Base-by-base conservation (phyloP, 2,329 filamentous ascomycete genomes). In the Hypomyces perniciosus region DNA sequence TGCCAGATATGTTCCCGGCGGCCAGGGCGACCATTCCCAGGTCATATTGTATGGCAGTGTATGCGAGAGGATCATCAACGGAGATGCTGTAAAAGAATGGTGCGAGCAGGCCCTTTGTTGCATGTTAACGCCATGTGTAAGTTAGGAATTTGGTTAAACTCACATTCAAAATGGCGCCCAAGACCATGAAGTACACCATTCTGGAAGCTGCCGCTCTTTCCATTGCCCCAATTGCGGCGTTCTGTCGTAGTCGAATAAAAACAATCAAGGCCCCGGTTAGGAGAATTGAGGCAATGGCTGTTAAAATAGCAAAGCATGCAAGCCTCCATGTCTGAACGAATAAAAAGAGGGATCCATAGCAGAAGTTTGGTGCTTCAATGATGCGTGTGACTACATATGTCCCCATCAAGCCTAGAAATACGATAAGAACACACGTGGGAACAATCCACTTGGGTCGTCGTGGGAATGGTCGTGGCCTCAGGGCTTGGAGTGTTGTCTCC, bases 331-430 rank as follows among this genome's bases (percentile, higher is more conserved):
- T 74, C 50, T 78, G 73, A 39, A 86, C 70, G 54, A 85, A 85
- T 80, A 81, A 87, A 57, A 86, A 80, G 6, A 88, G 71, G 5
- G 81, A 83, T 27, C 81, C 82, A 58, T 86, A 83, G 67, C 85
- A 88, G 47, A 77, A 74, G 56, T 83, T 76, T 5, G 74, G 73
- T 40, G 83, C 76, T 4, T 70, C 73, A 54, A 77, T 68, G 45
- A 80, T 71, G 50, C 78, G 69, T 12, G 82, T 80, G 28, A 84
- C 76, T 35, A 83, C 68, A 66, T 83, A 84, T 20, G 78, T 81
- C 35, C 68, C 65, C 33, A 86, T 62, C 20, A 79, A 61, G 51
- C 82, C 68, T 42, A 79, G 62, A 13, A 74, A 65, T 28, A 43
- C 43, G 28, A 38, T 7, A 2, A 46, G 12, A n/a, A 53, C 30